These are phyloP conservation scores for Otatea glauca DNA, from an alignment of 176 grass and related monocot species.

Conservation along the genomic window DNA sequence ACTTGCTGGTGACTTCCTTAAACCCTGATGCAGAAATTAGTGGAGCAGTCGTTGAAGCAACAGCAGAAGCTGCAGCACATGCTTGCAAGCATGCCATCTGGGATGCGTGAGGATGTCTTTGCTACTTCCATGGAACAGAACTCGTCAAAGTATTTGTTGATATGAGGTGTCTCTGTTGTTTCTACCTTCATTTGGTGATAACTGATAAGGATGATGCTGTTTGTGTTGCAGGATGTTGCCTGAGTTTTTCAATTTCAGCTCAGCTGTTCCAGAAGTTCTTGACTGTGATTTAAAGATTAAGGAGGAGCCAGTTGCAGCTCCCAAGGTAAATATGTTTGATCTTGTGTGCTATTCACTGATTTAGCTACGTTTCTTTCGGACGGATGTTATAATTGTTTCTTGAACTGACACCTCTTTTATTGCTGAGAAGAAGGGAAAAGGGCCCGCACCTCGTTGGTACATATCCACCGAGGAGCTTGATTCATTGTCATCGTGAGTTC, in stretches of 20 bases:
- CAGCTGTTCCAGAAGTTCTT: constrained; percentile 45
- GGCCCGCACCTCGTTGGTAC: constrained; percentile 78
- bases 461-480: constrained; percentile 78
- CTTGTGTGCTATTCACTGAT: constrained; percentile 28
- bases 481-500: constrained; percentile 83
- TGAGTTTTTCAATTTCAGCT: constrained; percentile 52
- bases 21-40: constrained; percentile 59
- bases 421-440: constrained; percentile 71
- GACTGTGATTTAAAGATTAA: constrained; percentile 53
- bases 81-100: constrained; percentile 65
- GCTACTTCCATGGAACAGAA: constrained; percentile 42
- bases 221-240: constrained; percentile 43
- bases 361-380: constrained; percentile 20
- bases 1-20: background rate
- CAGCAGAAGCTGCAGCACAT: constrained; percentile 89
- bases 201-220: constrained; percentile 35
- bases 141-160: constrained; percentile 51
- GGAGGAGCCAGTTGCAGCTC: constrained; percentile 75
- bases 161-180: constrained; percentile 20
- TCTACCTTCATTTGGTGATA: constrained; percentile 32
- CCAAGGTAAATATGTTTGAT: constrained; percentile 64
- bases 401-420: constrained; percentile 47
- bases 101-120: constrained; percentile 53
- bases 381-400: background rate
- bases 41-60: constrained; percentile 67